Evolutionary conservation across 192 early-diverging fungal genomes (phyloP).

Genomic region (Umbelopsis isabellina): DNA sequence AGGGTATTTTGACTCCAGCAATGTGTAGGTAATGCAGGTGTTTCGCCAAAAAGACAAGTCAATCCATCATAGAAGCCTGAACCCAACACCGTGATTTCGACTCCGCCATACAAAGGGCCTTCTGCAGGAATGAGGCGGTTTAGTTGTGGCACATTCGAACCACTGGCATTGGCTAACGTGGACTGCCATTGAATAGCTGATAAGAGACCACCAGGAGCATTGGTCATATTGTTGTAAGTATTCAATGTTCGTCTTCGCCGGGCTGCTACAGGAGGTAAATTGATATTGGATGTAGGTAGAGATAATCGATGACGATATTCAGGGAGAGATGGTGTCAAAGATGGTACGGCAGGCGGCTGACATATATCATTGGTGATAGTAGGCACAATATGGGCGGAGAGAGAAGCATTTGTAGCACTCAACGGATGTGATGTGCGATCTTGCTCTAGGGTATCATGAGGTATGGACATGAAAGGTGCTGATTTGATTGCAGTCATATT

Average conservation of each 20-base stretch:
- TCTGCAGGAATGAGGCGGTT: constrained; percentile 78
- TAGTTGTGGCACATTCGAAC: constrained; percentile 48
- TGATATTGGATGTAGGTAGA: background rate
- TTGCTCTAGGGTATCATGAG: background rate
- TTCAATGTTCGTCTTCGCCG: background rate
- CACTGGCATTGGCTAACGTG: background rate
- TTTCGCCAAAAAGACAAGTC: constrained; percentile 74
- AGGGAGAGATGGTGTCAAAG: background rate
- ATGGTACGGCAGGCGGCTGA: background rate
- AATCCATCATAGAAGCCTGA: constrained; percentile 77
- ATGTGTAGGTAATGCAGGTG: constrained; percentile 70
- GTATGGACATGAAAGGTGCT: constrained; percentile 8
- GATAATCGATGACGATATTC: constrained; percentile 13
- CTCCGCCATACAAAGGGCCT: constrained; percentile 87
- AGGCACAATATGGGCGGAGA: background rate
- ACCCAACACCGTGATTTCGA: constrained; percentile 83
- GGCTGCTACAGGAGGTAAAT: background rate
- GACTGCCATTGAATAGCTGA: constrained; percentile 10
- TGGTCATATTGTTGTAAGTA: background rate
- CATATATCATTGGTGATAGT: background rate
- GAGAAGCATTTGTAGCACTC: background rate
- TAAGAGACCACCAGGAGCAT: background rate
- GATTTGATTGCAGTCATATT: constrained; percentile 15
- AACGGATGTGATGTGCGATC: background rate
- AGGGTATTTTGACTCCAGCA: constrained; percentile 81